A percentile compares a stretch with the other conserved stretches of the same genome.
These are phyloP conservation scores for Bipolaris bicolor DNA, from an alignment of 2,329 filamentous ascomycete genomes.

Conservation along the genomic window DNA sequence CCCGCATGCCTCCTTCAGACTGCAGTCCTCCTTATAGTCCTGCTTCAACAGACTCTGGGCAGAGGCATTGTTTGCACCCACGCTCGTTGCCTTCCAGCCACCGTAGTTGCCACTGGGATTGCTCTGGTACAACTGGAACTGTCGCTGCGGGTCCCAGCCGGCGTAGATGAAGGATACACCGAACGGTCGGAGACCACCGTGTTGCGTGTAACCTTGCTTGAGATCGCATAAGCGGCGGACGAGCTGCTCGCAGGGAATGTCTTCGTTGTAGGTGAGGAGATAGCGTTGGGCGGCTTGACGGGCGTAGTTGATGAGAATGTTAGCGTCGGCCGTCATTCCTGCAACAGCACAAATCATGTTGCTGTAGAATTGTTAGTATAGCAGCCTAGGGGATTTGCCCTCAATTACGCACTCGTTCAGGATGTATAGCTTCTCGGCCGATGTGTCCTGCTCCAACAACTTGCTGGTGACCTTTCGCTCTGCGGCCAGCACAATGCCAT, in stretches of 20 bases:
- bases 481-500: constrained; percentile 96
- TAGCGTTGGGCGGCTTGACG: constrained; percentile 96
- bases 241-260: constrained; percentile 98
- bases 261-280: constrained; percentile 99
- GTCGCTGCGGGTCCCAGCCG: constrained; percentile 91
- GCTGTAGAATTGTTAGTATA: constrained; percentile 56
- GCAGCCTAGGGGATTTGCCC: neutral
- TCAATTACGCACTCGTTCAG: constrained; percentile 82
- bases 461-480: constrained; percentile 99
- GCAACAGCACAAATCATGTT: constrained; percentile 99
- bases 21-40: constrained; percentile 99
- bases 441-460: constrained; percentile 98
- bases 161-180: constrained; percentile 99
- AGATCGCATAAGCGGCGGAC: constrained; percentile 95
- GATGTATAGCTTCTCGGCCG: constrained; percentile 99
- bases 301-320: constrained; percentile 99
- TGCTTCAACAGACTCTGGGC: constrained; percentile 97
- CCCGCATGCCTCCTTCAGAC: constrained; percentile 92
- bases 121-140: constrained; percentile 99
- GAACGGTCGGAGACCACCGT: constrained; percentile 96
- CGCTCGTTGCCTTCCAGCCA: constrained; percentile 98
- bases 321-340: constrained; percentile 98
- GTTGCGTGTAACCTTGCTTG: constrained; percentile 99
- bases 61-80: constrained; percentile 96
- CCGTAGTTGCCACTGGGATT: constrained; percentile 99